Evolutionary conservation across 306 rosid genomes (phyloP), one percentile per base, ranked within the genome.

Genomic region (Malus asiatica): DNA sequence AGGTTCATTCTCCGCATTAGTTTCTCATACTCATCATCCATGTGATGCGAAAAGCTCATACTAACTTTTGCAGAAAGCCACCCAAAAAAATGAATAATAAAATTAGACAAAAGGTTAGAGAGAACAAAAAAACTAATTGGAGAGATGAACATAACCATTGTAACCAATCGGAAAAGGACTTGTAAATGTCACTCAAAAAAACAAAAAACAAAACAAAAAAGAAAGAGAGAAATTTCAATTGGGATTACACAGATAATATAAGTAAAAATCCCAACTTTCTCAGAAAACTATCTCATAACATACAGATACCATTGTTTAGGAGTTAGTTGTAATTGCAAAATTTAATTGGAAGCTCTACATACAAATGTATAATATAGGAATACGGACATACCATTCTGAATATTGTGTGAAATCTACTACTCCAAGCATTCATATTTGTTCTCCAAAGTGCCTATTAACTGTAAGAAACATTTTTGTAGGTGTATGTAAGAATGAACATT

Each of bases 321-420:
- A 27, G 23, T 35, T 19, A 53, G 30, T 61, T 70, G 58, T 59
- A 52, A 58, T 44, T 35, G 8, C 40, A 35, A 35, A 35, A 68
- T 12, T 35, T 29, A 11, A 70, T 2, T 13, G 58, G 22, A 35
- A 77, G 53, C 58, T 73, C 15, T 3, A 74, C 68, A 46, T 25
- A 12, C 46, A 15, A 55, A 57, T 79, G 60, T 22, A 33, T n/a
- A 35, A 35, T 35, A 6, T 35, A 6, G 1, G 40, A 68, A 63
- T 48, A 70, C 58, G 42, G 73, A 76, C 84, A 48, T 73, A 95
- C 99, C 99, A 95, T 92, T 86, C 99, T 87, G 79, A 92, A 95
- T 86, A 95, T 92, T 74, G 97, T 92, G 86, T 95, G 99, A 5
- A 97, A 95, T 74, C 99, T 90, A 80, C 99, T 95, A 84, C 99